Conservation (phyloP, 371 early-diverging fungal species). For the Rhizopus stolonifer region DNA sequence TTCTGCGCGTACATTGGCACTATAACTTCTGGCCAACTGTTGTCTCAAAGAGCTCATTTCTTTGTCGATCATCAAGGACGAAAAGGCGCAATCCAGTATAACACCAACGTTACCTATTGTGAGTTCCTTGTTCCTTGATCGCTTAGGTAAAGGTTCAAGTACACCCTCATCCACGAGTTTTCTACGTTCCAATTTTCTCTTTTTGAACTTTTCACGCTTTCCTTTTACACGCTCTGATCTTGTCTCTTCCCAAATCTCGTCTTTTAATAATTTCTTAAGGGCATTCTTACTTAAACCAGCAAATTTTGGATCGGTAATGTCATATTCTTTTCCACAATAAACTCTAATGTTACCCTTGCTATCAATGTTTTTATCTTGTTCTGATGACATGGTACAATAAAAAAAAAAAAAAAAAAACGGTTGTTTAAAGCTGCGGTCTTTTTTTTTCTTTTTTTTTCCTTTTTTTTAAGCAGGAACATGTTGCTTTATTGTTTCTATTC, state of each 20-base stretch:
- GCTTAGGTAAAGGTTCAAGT: slow-evolving; percentile 33
- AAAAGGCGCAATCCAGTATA: slow-evolving; percentile 76
- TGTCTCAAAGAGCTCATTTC: slow-evolving; percentile 68
- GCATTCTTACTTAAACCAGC: slow-evolving; percentile 42
- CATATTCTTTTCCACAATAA: slow-evolving; percentile 36
- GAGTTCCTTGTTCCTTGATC: slow-evolving; percentile 27
- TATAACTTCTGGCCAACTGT: slow-evolving; percentile 71
- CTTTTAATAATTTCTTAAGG: slow-evolving; percentile 39
- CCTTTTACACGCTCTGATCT: slow-evolving; percentile 26
- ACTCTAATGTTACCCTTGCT: slow-evolving; percentile 20
- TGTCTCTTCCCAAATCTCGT: slow-evolving; percentile 38
- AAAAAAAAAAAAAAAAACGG: background rate
- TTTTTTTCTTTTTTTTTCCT: slow-evolving; percentile 2
- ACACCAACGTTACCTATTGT: slow-evolving; percentile 41
- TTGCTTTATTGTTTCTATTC: too few species aligned
- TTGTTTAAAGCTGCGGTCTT: too few species aligned
- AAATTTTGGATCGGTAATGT: slow-evolving; percentile 46
- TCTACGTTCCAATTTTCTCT: slow-evolving; percentile 28
- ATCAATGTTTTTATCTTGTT: background rate
- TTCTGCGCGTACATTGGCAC: slow-evolving; percentile 55
- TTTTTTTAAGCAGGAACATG: slow-evolving; percentile 6
- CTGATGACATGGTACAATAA: background rate
- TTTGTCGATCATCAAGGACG: slow-evolving; percentile 74
- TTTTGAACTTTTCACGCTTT: slow-evolving; percentile 37
- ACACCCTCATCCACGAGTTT: slow-evolving; percentile 36